These are phyloP conservation scores for Neoscytalidium dimidiatum DNA, from an alignment of 2,329 filamentous ascomycete genomes.

Conservation along the genomic window DNA sequence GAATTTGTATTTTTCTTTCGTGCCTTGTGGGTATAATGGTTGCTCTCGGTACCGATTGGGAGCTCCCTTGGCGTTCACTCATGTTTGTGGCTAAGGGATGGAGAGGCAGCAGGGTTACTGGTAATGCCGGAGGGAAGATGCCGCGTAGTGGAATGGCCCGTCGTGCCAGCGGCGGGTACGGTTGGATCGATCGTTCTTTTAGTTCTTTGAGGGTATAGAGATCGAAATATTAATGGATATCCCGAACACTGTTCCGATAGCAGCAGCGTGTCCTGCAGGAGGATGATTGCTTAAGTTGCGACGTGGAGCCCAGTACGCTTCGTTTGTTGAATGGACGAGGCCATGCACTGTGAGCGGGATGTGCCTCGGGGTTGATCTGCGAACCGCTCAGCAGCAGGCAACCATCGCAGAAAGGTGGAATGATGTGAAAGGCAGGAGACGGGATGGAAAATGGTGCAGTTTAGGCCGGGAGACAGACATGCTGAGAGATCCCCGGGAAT, in stretches of 20 bases:
- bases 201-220: no score
- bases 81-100: no score
- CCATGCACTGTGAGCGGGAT: not conserved
- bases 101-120: no score
- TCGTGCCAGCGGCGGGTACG: no score
- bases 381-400: not conserved
- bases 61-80: no score
- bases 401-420: not conserved
- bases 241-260: no score
- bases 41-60: no score
- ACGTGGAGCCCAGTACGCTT: not conserved
- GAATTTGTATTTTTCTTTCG: not conserved
- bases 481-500: not conserved
- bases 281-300: not conserved
- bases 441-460: not conserved
- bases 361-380: not conserved
- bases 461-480: not conserved
- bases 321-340: not conserved
- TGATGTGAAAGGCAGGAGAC: not conserved
- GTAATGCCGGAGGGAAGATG: no score
- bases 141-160: no score
- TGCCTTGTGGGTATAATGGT: not conserved
- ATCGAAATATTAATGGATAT: no score
- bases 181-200: no score
- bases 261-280: not conserved